Percentiles rank a stretch among this genome's conserved stretches.
Evolutionary conservation across 768 basidiomycete species (phyloP).

Genomic region (Lactifluus volemus): DNA sequence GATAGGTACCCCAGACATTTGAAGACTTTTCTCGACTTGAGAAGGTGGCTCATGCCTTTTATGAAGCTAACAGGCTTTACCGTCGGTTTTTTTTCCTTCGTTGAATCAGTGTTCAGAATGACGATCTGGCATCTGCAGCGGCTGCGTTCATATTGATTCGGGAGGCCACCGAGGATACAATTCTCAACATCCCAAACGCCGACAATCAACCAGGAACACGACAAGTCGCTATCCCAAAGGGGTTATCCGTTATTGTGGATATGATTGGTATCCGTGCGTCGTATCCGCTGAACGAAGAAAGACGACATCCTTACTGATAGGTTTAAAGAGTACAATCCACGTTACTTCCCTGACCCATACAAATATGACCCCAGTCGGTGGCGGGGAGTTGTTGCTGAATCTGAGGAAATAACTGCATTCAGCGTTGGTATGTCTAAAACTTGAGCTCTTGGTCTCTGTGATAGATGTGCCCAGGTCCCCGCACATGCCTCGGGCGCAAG

Average conservation of each 20-base stretch:
- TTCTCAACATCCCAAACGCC: slow-evolving; percentile 12
- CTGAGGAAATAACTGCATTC: slow-evolving; percentile 15
- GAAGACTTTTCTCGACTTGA: slow-evolving; percentile 26
- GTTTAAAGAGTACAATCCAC: slow-evolving; percentile 29
- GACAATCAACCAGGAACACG: slow-evolving; percentile 15
- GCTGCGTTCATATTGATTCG: slow-evolving; percentile 27
- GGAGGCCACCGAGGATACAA: slow-evolving; percentile 24
- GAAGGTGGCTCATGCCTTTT: slow-evolving; percentile 25
- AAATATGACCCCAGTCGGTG: slow-evolving; percentile 32
- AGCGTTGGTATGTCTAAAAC: slow-evolving; percentile 17
- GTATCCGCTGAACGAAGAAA: background rate
- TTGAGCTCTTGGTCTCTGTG: background rate
- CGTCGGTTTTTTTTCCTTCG: slow-evolving; percentile 22
- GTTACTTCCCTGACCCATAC: slow-evolving; percentile 31
- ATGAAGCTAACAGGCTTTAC: slow-evolving; percentile 29
- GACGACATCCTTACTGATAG: background rate
- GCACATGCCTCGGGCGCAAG: slow-evolving; percentile 44
- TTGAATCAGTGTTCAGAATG: background rate
- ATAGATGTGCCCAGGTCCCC: slow-evolving; percentile 30
- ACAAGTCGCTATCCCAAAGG: slow-evolving; percentile 22
- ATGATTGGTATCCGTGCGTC: slow-evolving; percentile 22
- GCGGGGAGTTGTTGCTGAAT: slow-evolving; percentile 24
- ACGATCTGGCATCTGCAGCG: slow-evolving; percentile 22
- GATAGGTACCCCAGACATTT: slow-evolving; percentile 1
- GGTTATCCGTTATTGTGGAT: slow-evolving; percentile 25